Conservation (phyloP, 139 green algal species). For the Gonium pectorale region DNA sequence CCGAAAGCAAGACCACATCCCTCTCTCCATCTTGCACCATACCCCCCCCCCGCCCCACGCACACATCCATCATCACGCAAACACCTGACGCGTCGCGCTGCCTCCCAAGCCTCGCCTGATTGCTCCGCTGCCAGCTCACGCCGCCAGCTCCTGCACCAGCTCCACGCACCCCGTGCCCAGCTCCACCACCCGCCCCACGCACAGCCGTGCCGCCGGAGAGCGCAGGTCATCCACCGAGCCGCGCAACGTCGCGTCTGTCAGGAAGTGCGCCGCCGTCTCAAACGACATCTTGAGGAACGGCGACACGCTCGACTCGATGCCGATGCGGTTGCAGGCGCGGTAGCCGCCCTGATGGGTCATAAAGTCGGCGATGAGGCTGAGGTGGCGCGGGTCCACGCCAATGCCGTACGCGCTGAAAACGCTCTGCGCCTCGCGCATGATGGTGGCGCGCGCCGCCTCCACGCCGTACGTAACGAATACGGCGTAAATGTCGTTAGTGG, state of each 20-base stretch:
- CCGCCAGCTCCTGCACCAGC: constrained; percentile 35
- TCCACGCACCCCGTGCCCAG: constrained; percentile 78
- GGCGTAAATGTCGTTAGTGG: constrained; percentile 88
- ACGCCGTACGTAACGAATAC: constrained; percentile 93
- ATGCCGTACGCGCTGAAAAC: constrained; percentile 99
- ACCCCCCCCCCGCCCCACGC: too few relatives aligned
- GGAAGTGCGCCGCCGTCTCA: constrained; percentile 95
- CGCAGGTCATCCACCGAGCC: constrained; percentile 80
- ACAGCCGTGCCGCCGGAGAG: constrained; percentile 81
- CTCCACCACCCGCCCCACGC: constrained; percentile 79
- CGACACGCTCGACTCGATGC: constrained; percentile 89
- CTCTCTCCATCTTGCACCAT: too few relatives aligned
- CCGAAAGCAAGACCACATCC: too few relatives aligned
- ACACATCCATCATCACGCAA: too few relatives aligned
- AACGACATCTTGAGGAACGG: constrained; percentile 98
- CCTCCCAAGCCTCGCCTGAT: too few relatives aligned
- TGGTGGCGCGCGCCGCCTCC: constrained; percentile 91
- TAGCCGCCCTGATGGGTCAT: constrained; percentile 93
- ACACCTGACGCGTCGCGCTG: too few relatives aligned
- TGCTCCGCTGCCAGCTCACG: too few relatives aligned
- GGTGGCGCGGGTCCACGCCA: constrained; percentile 93
- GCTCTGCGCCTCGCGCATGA: constrained; percentile 84
- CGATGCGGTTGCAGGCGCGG: constrained; percentile 90
- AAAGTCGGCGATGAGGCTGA: constrained; percentile 96
- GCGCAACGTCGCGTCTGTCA: constrained; percentile 89